Evolutionary conservation across 202 grass and related monocot genomes (phyloP).

Genomic region (Bolboschoenoplectus hybrid): DNA sequence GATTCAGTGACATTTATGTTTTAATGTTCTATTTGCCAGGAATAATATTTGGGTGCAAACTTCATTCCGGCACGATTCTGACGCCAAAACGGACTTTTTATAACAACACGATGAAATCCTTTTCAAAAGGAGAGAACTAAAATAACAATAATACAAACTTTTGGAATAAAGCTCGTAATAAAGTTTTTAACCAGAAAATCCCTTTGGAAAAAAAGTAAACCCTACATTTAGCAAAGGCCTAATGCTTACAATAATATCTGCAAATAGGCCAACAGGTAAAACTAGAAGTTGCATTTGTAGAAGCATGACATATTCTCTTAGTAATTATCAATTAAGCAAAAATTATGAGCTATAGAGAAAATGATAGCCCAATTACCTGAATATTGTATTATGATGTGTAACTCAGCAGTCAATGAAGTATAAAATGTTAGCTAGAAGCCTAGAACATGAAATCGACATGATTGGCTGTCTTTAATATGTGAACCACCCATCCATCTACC

Average conservation of each 20-base stretch:
- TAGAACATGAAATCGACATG: slow-evolving; percentile 50
- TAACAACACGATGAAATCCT: not conserved
- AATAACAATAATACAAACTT: slow-evolving; percentile 25
- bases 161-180: slow-evolving; percentile 28
- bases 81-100: slow-evolving; percentile 14
- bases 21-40: slow-evolving; percentile 10
- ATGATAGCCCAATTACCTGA: slow-evolving; percentile 29
- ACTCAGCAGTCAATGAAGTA: slow-evolving; percentile 25
- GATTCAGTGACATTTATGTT: not conserved
- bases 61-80: slow-evolving; percentile 4
- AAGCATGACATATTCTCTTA: slow-evolving; percentile 21
- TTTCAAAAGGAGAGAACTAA: slow-evolving; percentile 15
- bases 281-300: not conserved
- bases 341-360: not conserved
- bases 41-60: not conserved
- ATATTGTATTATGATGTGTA: slow-evolving; percentile 20
- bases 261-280: not conserved
- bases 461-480: slow-evolving; percentile 32
- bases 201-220: not conserved
- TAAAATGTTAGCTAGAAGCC: slow-evolving; percentile 54
- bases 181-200: slow-evolving; percentile 15
- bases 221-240: slow-evolving; percentile 13
- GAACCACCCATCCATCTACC: slow-evolving; percentile 21
- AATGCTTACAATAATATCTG: slow-evolving; percentile 30
- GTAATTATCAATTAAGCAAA: not conserved